Evolutionary conservation across 371 early-diverging fungal species (phyloP).

Genomic region (Mucor plumbeus): DNA sequence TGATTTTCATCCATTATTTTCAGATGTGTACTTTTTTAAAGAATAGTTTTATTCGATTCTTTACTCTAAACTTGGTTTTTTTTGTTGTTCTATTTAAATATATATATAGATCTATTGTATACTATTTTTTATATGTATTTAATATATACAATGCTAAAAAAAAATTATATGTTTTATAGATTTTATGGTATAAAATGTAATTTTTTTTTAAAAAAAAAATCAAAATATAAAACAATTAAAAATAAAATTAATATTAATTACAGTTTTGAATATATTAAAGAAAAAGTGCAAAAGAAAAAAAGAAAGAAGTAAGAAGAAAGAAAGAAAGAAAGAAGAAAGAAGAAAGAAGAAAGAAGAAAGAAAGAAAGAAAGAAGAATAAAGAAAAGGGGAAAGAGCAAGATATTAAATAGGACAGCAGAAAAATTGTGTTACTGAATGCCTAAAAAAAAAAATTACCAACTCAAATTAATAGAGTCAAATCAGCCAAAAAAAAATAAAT

Average conservation of each 20-base stretch:
- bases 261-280: too few species aligned
- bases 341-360: neutral
- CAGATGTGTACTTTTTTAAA: neutral
- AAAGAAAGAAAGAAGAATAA: neutral
- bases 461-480: neutral
- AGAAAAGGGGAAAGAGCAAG: neutral
- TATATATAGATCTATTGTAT: neutral
- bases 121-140: neutral
- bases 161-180: too few species aligned
- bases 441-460: neutral
- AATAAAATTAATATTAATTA: too few species aligned
- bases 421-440: neutral
- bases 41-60: neutral
- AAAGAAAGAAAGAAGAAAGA: neutral
- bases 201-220: too few species aligned
- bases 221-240: too few species aligned
- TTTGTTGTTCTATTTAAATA: neutral
- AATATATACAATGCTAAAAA: neutral
- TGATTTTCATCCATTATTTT: neutral
- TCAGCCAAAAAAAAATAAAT: neutral
- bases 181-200: too few species aligned
- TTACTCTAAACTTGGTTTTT: neutral
- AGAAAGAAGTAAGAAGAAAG: neutral
- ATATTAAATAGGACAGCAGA: neutral
- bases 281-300: neutral